Percentiles rank a stretch among this genome's conserved stretches.
Conservation (phyloP, 2,329 filamentous ascomycete genomes). For the Ceratocystis smalleyi region DNA sequence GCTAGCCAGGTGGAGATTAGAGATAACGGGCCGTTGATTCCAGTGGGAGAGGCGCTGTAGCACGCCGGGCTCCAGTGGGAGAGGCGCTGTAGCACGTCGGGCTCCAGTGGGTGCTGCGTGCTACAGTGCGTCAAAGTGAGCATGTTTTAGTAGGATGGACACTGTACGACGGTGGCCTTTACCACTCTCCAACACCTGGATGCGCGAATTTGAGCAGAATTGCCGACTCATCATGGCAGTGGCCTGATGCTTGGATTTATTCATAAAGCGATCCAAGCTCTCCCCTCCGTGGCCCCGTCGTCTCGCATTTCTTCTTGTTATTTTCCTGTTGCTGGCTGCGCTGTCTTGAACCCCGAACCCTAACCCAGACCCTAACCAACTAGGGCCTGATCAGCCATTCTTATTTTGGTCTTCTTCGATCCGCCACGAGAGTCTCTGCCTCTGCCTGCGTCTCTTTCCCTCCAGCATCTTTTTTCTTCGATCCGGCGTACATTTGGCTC, state of each 20-base stretch:
- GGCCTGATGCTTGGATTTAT: neutral
- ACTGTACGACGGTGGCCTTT: neutral
- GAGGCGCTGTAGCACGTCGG: neutral
- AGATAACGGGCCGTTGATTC: neutral
- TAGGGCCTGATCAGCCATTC: neutral
- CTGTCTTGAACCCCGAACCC: neutral
- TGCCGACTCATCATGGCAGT: neutral
- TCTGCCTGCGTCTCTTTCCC: neutral
- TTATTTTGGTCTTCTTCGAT: neutral
- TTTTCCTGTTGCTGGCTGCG: neutral
- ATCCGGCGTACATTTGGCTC: neutral
- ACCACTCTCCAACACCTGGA: neutral
- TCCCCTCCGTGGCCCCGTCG: neutral
- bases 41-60: neutral
- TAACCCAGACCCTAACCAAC: neutral
- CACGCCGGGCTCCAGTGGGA: neutral
- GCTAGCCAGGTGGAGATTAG: neutral
- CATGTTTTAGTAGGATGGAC: neutral
- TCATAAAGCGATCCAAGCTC: neutral
- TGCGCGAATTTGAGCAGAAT: constrained; percentile 16
- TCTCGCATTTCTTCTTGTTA: neutral
- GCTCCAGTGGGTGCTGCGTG: neutral
- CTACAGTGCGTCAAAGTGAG: neutral
- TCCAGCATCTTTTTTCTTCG: neutral
- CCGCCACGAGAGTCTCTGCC: neutral